phyloP scores from a whole-genome alignment of 1,284 basidiomycete species.

The Austroboletus rostrupii region DNA sequence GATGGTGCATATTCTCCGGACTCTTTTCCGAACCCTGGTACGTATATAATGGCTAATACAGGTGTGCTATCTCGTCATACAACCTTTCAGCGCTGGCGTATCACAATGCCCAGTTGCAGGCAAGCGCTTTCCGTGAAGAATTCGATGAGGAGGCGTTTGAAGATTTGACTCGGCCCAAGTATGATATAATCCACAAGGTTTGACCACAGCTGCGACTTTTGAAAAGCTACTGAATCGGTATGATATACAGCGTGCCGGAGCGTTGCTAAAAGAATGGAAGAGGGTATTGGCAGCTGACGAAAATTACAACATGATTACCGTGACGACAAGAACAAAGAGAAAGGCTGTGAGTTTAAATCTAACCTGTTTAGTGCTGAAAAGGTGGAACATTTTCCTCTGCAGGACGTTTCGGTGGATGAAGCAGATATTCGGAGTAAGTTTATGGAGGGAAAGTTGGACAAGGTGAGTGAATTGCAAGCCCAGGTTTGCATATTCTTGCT shows the following conservation, averaged over 20 bases:
- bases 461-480: slow-evolving; percentile 44
- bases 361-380: slow-evolving; percentile 1
- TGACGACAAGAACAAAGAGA: slow-evolving; percentile 57
- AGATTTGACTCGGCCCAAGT: slow-evolving; percentile 79
- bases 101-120: slow-evolving; percentile 88
- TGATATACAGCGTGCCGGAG: slow-evolving; percentile 62
- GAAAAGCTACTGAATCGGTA: not conserved
- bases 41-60: slow-evolving; percentile 20
- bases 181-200: slow-evolving; percentile 79
- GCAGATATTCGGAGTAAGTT: slow-evolving; percentile 66
- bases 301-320: slow-evolving; percentile 47
- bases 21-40: slow-evolving; percentile 89
- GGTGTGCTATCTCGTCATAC: slow-evolving; percentile 2
- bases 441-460: slow-evolving; percentile 54
- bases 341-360: slow-evolving; percentile 52
- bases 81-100: slow-evolving; percentile 60
- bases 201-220: not conserved
- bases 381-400: not conserved
- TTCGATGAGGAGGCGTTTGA: slow-evolving; percentile 72
- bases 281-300: slow-evolving; percentile 61
- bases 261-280: slow-evolving; percentile 76
- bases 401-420: slow-evolving; percentile 61
- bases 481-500: slow-evolving; percentile 5
- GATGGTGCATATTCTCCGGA: slow-evolving; percentile 82
- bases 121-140: slow-evolving; percentile 87